Conservation (phyloP, 2,329 filamentous ascomycete genomes). For the Ophiostoma sp. region DNA sequence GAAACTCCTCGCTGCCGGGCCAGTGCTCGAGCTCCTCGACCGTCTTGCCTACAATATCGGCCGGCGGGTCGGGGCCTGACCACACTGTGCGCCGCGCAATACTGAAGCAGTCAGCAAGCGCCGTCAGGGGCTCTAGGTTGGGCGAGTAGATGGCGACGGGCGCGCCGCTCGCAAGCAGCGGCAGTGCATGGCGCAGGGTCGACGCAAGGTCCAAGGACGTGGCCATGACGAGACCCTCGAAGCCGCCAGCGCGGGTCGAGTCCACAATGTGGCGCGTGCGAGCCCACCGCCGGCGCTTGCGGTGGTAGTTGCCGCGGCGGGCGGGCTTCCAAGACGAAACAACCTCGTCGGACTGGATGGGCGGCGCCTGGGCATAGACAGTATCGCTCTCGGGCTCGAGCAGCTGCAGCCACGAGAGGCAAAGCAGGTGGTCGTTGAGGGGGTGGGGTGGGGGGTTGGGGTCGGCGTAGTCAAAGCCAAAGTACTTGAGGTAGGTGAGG, state of each 20-base stretch:
- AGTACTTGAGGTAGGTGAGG: slow-evolving; percentile 80
- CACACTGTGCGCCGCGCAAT: slow-evolving; percentile 74
- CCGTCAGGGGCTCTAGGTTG: slow-evolving; percentile 69
- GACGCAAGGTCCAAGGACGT: slow-evolving; percentile 74
- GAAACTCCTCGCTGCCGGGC: slow-evolving; percentile 67
- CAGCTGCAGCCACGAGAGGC: slow-evolving; percentile 87
- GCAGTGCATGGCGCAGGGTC: slow-evolving; percentile 68
- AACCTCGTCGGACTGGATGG: slow-evolving; percentile 51
- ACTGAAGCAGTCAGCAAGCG: slow-evolving; percentile 77
- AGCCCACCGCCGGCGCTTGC: slow-evolving; percentile 80
- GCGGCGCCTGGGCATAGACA: slow-evolving; percentile 63
- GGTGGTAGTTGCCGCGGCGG: slow-evolving; percentile 78
- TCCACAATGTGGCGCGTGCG: slow-evolving; percentile 67
- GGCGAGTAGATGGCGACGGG: slow-evolving; percentile 82
- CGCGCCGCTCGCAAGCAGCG: slow-evolving; percentile 75
- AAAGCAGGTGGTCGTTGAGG: slow-evolving; percentile 72
- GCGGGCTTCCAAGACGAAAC: slow-evolving; percentile 71
- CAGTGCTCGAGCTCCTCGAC: slow-evolving; percentile 50
- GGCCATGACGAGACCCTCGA: slow-evolving; percentile 77
- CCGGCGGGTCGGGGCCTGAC: slow-evolving; percentile 44
- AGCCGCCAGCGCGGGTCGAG: slow-evolving; percentile 66
- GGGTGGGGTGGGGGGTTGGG: slow-evolving; percentile 66
- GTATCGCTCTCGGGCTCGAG: slow-evolving; percentile 69
- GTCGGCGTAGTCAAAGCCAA: slow-evolving; percentile 69
- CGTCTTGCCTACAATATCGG: slow-evolving; percentile 41